Conservation (phyloP, 495 filamentous ascomycete species). For the Xanthoparmelia taractica region DNA sequence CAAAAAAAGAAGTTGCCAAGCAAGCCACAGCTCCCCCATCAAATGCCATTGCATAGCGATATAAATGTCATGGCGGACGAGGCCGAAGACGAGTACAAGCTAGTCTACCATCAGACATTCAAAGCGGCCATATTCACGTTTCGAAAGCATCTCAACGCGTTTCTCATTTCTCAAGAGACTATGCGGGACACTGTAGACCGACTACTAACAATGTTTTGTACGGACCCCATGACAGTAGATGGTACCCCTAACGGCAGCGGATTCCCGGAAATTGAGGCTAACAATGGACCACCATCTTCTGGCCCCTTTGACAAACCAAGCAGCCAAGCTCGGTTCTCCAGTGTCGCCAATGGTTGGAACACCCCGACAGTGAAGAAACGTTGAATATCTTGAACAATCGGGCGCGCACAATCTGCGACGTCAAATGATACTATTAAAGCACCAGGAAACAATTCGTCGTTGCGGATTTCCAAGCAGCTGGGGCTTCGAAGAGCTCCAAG, state of each 20-base stretch:
- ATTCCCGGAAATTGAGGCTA: background rate
- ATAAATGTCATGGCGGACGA: conserved; percentile 26
- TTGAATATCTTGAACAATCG: background rate
- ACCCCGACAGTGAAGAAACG: background rate
- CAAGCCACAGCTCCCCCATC: conserved; percentile 3
- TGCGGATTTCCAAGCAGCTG: too few relatives aligned
- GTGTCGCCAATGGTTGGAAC: background rate
- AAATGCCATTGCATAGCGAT: conserved; percentile 3
- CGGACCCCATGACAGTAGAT: conserved; percentile 26
- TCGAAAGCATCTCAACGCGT: conserved; percentile 37
- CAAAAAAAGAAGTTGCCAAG: conserved; percentile 34
- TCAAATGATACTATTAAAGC: background rate
- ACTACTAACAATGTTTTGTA: conserved; percentile 37
- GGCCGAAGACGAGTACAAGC: conserved; percentile 53
- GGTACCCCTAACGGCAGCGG: background rate
- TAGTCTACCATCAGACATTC: conserved; percentile 58
- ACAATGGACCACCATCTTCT: background rate
- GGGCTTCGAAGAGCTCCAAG: too few relatives aligned
- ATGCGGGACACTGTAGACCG: conserved; percentile 38
- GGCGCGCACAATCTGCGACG: background rate
- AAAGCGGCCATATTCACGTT: conserved; percentile 54
- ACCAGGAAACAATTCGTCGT: too few relatives aligned
- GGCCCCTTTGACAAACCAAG: conserved; percentile 1
- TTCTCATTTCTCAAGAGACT: conserved; percentile 26
- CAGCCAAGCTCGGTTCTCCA: background rate